Evolutionary conservation across 441 rosid genomes (phyloP), one percentile per base, ranked within the genome.

Genomic region (Monsonia emarginata): DNA sequence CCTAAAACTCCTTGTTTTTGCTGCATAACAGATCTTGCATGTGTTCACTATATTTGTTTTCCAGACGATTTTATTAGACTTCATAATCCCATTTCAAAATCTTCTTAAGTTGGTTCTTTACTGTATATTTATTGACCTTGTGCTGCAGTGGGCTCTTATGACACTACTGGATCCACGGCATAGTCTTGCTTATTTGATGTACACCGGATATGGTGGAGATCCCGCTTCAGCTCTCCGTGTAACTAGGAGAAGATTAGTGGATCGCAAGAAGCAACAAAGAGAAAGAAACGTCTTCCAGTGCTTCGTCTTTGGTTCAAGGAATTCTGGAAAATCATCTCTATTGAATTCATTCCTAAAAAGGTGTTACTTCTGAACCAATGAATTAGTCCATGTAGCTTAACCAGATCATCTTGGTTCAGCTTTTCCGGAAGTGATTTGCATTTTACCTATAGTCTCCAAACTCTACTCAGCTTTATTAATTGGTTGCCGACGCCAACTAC

Each of bases 71-170:
- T 71, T n/a, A 24, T 63, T 67, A 64, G 56, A 16, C 67, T 57
- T 14, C 63, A 18, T 59, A 61, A 40, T 52, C 56, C 69, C 65
- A 26, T 50, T 38, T 63, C 69, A 64, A 59, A 40, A n/a, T 57
- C 46, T 50, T 65, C 64, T 44, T 64, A 40, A 67, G 69, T 67
- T 54, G 66, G 8, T 28, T 46, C 36, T 44, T 65, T 61, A 65
- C 56, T 38, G n/a, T 68, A 58, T 61, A 59, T 70, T 48, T 75
- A 28, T 67, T 69, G 64, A 69, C 59, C 65, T 26, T 73, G 65
- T 75, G 70, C 67, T 83, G 81, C 86, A 85, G 94, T 88, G 94
- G 94, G 80, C 89, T 58, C 71, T 84, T 72, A 85, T 85, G 94
- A 85, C 94, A 67, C 65, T 70, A 50, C 69, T 84, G 16, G 86